Base-by-base conservation (phyloP, 1,284 basidiomycete genomes). In the Ganoderma meredithae region DNA sequence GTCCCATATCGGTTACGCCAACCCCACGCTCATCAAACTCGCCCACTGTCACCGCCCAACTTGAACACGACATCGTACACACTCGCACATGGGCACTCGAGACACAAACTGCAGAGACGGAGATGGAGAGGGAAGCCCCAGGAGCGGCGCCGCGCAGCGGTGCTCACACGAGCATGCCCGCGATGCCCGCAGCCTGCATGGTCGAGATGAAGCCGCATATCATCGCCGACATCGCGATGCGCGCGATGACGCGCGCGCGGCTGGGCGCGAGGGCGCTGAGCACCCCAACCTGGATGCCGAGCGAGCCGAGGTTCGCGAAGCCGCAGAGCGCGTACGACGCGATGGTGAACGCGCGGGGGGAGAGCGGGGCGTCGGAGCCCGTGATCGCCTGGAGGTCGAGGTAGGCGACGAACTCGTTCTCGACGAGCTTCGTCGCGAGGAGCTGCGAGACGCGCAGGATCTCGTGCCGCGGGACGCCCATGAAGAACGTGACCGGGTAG, bases 211-310 rank as follows among this genome's bases (percentile, higher is more conserved):
- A 94, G 13, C 92, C 92, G 74, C 90, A 94, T 67, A 94, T 80
- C 90, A 95, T 92, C 10, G 95, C 94, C 52, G 91, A 92, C 17
- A 86, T 77, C 15, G 93, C 93, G 64, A 93, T 85, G 2, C 83
- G 84, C 25, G 93, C 89, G 74, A 96, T 95, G 69, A 87, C 82
- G 76, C 86, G 91, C 62, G 85, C 84, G 70, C 90, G 87, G 27
- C 88, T 88, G n/a, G 95, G 95, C 25, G 94, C 93, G 68, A 97
- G 85, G 52, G 94, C 93, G 70, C 88, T 85, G 62, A 97, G 86
- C 74, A 97, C 95, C 80, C 95, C 96, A 70, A 97, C 92, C 81
- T 96, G 94, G 76, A 97, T 95, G 79, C 95, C 96, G 53, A 96
- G 82, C 44, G 93, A 95, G 70, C 90, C 87, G 49, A 95, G 83